Conservation (phyloP, 805 yeast species). For the Metschnikowia bowlesiae region DNA sequence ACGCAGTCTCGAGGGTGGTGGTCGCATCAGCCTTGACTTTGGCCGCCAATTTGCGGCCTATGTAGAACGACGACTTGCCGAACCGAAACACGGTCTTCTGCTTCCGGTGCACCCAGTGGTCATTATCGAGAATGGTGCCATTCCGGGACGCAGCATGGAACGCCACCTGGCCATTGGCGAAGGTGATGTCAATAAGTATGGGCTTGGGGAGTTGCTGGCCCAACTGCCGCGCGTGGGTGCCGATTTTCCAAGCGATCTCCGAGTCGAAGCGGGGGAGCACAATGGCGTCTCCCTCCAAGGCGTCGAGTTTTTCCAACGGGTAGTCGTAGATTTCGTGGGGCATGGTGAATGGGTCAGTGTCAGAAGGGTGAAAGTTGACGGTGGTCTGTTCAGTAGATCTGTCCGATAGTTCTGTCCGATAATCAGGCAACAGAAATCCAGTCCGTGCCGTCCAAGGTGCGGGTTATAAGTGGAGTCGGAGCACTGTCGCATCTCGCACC, state of each 20-base stretch:
- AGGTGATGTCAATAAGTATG: slow-evolving; percentile 46
- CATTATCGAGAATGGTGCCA: slow-evolving; percentile 47
- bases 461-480: not conserved
- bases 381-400: not conserved
- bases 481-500: too few species aligned
- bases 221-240: slow-evolving; percentile 34
- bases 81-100: slow-evolving; percentile 45
- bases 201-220: slow-evolving; percentile 29
- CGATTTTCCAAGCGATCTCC: slow-evolving; percentile 45
- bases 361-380: not conserved
- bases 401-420: too few species aligned
- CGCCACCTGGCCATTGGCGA: slow-evolving; percentile 42
- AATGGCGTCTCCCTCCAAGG: slow-evolving; percentile 14
- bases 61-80: slow-evolving; percentile 43
- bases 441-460: not conserved
- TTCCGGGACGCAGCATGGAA: slow-evolving; percentile 40
- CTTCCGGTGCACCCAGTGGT: slow-evolving; percentile 50
- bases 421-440: too few species aligned
- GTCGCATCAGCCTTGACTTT: slow-evolving; percentile 18
- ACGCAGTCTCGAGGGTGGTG: slow-evolving; percentile 31
- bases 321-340: slow-evolving; percentile 5
- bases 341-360: not conserved
- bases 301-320: slow-evolving; percentile 7
- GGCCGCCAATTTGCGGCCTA: slow-evolving; percentile 40
- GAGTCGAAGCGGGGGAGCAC: slow-evolving; percentile 25